Evolutionary conservation across 225 moss, liverwort and hornwort genomes (phyloP).

Genomic region (Straminergon stramineum): DNA sequence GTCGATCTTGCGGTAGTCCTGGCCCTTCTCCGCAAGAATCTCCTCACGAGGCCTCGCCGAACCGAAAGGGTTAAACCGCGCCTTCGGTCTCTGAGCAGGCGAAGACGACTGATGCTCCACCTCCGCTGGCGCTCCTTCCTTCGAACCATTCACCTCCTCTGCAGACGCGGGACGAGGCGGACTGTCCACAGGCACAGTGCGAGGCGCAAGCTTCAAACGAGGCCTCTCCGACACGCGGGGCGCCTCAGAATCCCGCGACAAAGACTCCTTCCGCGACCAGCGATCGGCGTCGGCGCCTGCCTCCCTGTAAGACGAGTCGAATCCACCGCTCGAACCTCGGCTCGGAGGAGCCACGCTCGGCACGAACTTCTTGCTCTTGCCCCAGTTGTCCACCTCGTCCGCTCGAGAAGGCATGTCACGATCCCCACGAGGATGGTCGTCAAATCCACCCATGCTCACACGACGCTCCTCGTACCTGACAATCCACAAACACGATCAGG

Average conservation of each 20-base stretch:
- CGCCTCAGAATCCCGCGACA: conserved; percentile 29
- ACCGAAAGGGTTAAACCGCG: conserved; percentile 75
- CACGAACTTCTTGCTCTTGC: conserved; percentile 73
- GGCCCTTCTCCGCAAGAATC: conserved; percentile 91
- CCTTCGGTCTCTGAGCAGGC: conserved; percentile 50
- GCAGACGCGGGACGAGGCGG: conserved; percentile 19
- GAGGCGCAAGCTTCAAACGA: conserved; percentile 65
- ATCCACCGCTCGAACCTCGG: conserved; percentile 45
- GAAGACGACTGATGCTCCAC: conserved; percentile 14
- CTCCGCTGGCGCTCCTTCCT: conserved; percentile 27
- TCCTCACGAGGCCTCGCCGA: conserved; percentile 82
- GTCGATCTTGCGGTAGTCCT: conserved; percentile 94
- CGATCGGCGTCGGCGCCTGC: conserved; percentile 76
- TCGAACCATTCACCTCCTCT: conserved; percentile 43
- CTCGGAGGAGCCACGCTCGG: conserved; percentile 45
- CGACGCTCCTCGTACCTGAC: conserved; percentile 58
- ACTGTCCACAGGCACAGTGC: conserved; percentile 52
- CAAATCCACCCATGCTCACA: conserved; percentile 58
- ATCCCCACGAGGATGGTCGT: conserved; percentile 48
- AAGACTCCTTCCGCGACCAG: conserved; percentile 59
- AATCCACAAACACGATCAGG: neutral
- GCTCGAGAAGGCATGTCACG: conserved; percentile 66
- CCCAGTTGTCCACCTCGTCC: conserved; percentile 93
- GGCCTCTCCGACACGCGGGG: conserved; percentile 56
- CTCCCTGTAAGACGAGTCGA: conserved; percentile 69